These are phyloP conservation scores for Pythium insidiosum DNA, from an alignment of 352 stramenopile genomes.

Conservation along the genomic window DNA sequence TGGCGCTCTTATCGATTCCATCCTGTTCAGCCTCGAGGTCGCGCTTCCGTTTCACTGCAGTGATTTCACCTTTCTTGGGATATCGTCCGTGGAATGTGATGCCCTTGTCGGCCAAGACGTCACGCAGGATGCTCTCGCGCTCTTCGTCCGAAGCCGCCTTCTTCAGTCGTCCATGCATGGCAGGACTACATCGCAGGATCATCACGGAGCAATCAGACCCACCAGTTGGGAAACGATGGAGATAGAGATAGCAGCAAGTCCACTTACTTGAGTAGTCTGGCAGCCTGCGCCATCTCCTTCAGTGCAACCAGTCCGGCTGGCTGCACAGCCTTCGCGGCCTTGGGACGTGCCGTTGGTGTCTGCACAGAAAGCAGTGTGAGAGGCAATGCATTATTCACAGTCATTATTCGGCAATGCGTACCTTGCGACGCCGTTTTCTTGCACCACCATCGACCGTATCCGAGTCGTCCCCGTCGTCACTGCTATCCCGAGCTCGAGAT, in stretches of 20 bases:
- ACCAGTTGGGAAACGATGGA: too few relatives aligned
- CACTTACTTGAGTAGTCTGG: conserved; percentile 56
- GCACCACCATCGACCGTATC: too few relatives aligned
- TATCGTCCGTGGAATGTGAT: conserved; percentile 54
- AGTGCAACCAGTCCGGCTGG: conserved; percentile 42
- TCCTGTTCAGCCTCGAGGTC: conserved; percentile 67
- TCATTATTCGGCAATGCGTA: too few relatives aligned
- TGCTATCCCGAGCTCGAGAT: too few relatives aligned
- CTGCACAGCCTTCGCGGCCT: conserved; percentile 13
- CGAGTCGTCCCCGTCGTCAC: too few relatives aligned
- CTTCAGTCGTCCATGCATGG: conserved; percentile 55
- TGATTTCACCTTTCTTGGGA: conserved; percentile 57
- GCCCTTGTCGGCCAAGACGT: conserved; percentile 31
- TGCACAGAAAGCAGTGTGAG: too few relatives aligned
- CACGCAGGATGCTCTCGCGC: conserved; percentile 48
- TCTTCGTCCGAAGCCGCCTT: conserved; percentile 25
- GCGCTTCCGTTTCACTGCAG: conserved; percentile 56
- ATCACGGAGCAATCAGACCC: too few relatives aligned
- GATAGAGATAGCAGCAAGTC: not conserved
- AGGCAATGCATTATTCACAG: too few relatives aligned
- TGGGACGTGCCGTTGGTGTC: conserved; percentile 2
- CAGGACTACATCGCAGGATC: conserved; percentile 29
- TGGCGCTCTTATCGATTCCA: conserved; percentile 75
- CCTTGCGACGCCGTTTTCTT: too few relatives aligned
- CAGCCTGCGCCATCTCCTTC: conserved; percentile 62